A percentile compares a stretch with the other conserved stretches of the same genome.
These are phyloP conservation scores for Acer saccharum DNA, from an alignment of 345 rosid genomes.

Conservation along the genomic window DNA sequence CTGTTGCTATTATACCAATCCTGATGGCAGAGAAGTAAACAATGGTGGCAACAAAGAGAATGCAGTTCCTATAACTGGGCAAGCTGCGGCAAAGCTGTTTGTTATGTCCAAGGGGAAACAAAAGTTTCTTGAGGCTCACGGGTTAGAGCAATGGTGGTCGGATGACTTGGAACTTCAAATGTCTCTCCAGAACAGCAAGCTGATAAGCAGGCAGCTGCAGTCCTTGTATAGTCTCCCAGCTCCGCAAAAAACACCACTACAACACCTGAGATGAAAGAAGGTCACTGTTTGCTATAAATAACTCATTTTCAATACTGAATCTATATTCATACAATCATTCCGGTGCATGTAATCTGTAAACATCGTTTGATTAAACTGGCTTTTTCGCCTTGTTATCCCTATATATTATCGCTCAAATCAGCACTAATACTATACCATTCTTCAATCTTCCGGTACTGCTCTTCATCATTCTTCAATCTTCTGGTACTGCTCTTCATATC, in stretches of 20 bases:
- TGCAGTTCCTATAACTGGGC: constrained; percentile 32
- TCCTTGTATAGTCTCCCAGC: constrained; percentile 68
- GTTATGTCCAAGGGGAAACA: constrained; percentile 93
- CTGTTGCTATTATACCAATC: constrained; percentile 74
- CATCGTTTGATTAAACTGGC: neutral
- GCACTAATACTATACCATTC: constrained; percentile 12
- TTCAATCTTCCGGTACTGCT: neutral
- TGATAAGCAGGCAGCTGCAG: constrained; percentile 85
- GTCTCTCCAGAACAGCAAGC: constrained; percentile 69
- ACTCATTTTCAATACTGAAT: constrained; percentile 21
- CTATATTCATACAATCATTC: constrained; percentile 1
- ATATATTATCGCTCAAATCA: neutral
- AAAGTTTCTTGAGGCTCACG: constrained; percentile 92
- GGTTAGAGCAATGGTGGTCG: constrained; percentile 99
- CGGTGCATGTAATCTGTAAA: neutral
- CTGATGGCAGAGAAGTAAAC: constrained; percentile 42
- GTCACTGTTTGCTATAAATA: constrained; percentile 16
- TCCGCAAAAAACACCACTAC: constrained; percentile 29
- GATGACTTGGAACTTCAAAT: constrained; percentile 76
- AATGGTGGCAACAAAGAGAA: constrained; percentile 55
- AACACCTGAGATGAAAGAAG: constrained; percentile 17
- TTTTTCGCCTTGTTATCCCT: constrained; percentile 7
- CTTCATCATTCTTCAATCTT: too few relatives aligned
- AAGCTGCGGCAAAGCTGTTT: constrained; percentile 80
- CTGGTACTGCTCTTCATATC: neutral